Conservation (phyloP, 2,329 filamentous ascomycete species). For the Paracoccidioides lutzii region DNA sequence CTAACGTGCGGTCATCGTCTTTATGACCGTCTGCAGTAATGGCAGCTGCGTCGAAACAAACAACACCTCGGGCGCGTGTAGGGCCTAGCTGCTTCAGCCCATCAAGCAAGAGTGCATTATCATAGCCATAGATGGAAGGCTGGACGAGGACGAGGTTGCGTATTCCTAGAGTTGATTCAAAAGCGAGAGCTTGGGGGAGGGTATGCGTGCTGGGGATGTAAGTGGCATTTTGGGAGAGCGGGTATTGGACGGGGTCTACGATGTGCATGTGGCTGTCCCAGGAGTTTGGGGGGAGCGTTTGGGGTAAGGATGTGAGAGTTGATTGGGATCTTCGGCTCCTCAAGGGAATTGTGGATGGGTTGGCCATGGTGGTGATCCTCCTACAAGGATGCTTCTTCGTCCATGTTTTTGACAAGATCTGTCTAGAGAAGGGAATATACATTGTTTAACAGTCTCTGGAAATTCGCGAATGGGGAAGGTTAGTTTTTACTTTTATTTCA, state of each 20-base stretch:
- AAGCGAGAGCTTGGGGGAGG: constrained; percentile 39
- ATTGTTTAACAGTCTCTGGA: neutral
- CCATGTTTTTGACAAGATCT: neutral
- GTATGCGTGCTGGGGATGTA: constrained; percentile 42
- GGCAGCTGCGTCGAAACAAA: constrained; percentile 40
- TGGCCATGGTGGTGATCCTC: too few species aligned
- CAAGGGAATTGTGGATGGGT: neutral
- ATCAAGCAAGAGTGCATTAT: constrained; percentile 48
- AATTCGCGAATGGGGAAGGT: too few species aligned
- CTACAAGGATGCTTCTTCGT: neutral
- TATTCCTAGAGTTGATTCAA: constrained; percentile 41
- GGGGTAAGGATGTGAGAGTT: neutral
- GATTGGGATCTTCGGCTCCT: neutral
- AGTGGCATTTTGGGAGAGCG: constrained; percentile 35
- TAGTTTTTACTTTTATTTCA: too few species aligned
- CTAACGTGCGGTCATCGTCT: constrained; percentile 27
- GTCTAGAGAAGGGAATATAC: neutral
- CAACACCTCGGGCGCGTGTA: constrained; percentile 40
- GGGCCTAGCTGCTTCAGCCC: constrained; percentile 40
- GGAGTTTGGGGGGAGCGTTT: constrained; percentile 23
- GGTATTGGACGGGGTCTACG: constrained; percentile 41
- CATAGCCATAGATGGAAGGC: constrained; percentile 48
- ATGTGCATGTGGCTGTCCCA: constrained; percentile 56
- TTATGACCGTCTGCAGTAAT: constrained; percentile 13
- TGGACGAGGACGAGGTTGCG: constrained; percentile 47